Percentiles rank a stretch among this genome's conserved stretches.
Conservation (phyloP, 306 rosid genomes). For the Dicorynia guianensis region DNA sequence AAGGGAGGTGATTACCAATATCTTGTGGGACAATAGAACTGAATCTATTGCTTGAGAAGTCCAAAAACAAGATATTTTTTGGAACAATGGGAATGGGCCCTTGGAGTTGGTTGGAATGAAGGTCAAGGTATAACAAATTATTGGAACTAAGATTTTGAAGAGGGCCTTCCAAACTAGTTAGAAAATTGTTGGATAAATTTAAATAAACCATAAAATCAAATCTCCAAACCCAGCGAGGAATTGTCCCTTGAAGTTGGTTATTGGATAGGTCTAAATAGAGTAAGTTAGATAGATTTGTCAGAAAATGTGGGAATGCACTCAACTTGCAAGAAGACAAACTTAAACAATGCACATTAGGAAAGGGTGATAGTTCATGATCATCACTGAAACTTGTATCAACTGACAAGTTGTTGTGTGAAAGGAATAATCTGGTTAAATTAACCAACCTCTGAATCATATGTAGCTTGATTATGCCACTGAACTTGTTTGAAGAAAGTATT, state of each 20-base stretch:
- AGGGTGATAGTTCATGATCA: neutral
- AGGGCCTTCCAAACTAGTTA: conserved; percentile 9
- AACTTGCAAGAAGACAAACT: conserved; percentile 37
- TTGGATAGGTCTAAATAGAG: neutral
- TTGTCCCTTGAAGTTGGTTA: conserved; percentile 33
- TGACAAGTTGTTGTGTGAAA: conserved; percentile 40
- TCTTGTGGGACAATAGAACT: neutral
- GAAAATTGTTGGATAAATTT: conserved; percentile 45
- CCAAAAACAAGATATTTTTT: neutral
- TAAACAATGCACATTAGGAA: neutral
- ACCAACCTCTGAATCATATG: neutral
- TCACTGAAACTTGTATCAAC: neutral
- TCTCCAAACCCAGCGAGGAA: conserved; percentile 51
- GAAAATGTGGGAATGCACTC: neutral
- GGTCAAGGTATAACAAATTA: neutral
- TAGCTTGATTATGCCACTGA: conserved; percentile 8
- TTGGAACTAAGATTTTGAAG: neutral
- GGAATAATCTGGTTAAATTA: conserved; percentile 42
- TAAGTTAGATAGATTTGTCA: conserved; percentile 30
- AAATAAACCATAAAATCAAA: neutral
- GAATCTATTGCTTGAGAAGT: conserved; percentile 28
- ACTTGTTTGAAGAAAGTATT: conserved; percentile 48
- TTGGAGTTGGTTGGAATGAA: conserved; percentile 34
- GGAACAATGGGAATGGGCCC: neutral
- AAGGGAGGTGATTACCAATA: neutral